These are phyloP conservation scores for Serendipita sp. DNA, from an alignment of 1,284 basidiomycete genomes.

Conservation along the genomic window DNA sequence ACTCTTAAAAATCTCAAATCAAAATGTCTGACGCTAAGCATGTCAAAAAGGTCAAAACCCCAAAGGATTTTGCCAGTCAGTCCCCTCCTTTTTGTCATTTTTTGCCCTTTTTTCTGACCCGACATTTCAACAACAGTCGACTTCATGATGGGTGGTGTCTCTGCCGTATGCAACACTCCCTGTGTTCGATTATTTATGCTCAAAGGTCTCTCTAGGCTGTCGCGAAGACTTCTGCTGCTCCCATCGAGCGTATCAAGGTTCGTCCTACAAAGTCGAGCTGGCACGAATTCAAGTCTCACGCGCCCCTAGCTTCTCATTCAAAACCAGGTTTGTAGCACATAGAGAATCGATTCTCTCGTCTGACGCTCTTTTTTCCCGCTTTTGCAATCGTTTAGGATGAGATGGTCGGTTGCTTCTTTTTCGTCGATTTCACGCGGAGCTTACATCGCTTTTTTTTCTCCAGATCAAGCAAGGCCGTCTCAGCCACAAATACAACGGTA, in stretches of 20 bases:
- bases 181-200: conserved; percentile 12
- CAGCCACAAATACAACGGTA: conserved; percentile 82
- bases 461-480: conserved; percentile 96
- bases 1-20: conserved; percentile 7
- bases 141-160: conserved; percentile 88
- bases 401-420: conserved; percentile 40
- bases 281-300: conserved; percentile 6
- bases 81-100: conserved; percentile 17
- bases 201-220: conserved; percentile 49
- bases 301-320: conserved; percentile 67
- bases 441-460: conserved; percentile 18
- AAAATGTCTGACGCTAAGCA: conserved; percentile 42
- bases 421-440: conserved; percentile 2
- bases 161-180: conserved; percentile 45
- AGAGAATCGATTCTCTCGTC: neutral
- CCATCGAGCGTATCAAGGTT: conserved; percentile 93
- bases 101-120: conserved; percentile 13
- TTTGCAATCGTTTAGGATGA: conserved; percentile 39
- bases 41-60: conserved; percentile 58
- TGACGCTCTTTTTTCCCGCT: neutral
- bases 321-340: conserved; percentile 50
- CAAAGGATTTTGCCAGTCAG: conserved; percentile 65
- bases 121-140: conserved; percentile 39
- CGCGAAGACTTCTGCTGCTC: conserved; percentile 93
- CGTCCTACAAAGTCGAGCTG: conserved; percentile 8